Percentiles rank a stretch among this genome's conserved stretches.
Conservation (phyloP, 495 filamentous ascomycete genomes). For the Tirmania nivea region DNA sequence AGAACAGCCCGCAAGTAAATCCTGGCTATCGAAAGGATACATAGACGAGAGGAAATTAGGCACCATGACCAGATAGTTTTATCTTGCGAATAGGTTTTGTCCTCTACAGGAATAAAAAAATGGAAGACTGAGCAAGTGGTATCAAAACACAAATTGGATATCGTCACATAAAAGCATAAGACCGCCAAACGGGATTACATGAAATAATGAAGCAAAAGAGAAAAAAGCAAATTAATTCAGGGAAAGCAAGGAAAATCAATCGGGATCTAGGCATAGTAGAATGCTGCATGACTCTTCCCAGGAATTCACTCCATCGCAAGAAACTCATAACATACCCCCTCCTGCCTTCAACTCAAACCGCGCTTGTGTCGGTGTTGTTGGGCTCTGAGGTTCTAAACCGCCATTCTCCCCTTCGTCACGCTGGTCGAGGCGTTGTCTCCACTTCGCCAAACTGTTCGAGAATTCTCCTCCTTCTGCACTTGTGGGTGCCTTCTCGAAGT, state of each 20-base stretch:
- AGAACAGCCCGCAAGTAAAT: background rate
- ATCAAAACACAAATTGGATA: background rate
- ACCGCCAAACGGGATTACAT: background rate
- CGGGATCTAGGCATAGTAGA: no score
- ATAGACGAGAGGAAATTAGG: background rate
- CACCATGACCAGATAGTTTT: background rate
- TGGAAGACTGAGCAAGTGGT: background rate
- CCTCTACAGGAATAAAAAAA: background rate
- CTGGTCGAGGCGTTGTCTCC: slow-evolving; percentile 18
- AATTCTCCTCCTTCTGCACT: slow-evolving; percentile 15
- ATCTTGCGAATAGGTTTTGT: background rate
- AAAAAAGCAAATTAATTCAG: background rate
- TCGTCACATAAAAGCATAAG: background rate
- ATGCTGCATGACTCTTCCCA: no score
- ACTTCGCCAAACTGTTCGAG: slow-evolving; percentile 16
- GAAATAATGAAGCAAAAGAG: background rate
- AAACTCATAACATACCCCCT: background rate
- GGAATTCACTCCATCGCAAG: no score
- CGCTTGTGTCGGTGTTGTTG: background rate
- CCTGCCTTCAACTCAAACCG: background rate
- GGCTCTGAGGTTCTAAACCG: background rate
- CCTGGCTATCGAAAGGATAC: no score
- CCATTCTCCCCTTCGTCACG: slow-evolving; percentile 9
- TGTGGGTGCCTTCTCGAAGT: slow-evolving; percentile 43
- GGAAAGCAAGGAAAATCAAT: background rate